Base-by-base conservation (phyloP, 106 monocot species). In the Dioscorea dumetorum region DNA sequence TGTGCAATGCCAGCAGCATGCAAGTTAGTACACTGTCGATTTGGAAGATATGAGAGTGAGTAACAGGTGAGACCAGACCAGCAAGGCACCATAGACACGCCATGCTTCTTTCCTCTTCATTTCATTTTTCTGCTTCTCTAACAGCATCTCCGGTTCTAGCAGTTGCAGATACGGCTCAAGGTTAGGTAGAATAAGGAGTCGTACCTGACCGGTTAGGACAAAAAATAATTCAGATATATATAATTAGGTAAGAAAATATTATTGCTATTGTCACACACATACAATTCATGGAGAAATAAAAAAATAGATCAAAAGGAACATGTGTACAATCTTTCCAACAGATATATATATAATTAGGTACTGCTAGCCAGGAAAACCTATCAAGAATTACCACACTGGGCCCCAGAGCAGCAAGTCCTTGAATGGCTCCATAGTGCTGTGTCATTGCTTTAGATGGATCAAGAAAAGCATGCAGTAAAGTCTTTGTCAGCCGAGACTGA, bases 111-210 rank as follows among this genome's bases (percentile, higher is more conserved):
- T 92, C 64, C 93, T 84, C 70, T 99, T 99, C 74, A 89, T 81
- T 74, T 99, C 99, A 76, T 99, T 99, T 64, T 90, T 99, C 79
- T 99, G 99, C 69, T 82, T 99, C 58, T 99, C 90, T 14, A 99
- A 74, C 49, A 81, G 76, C 89, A 99, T 85, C 76, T 99, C 99
- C 48, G 99, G 99, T 67, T 90, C 93, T 66, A 99, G 70, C 21
- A 99, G 93, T 77, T 85, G 87, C 67, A 99, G 65, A 67, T 99
- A 99, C 31, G 99, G 70, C 76, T 93, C 90, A 60, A 99, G 77
- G 67, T 99, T 93, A 19, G 99, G 99, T 17, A 99, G 77, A 74
- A 99, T 73, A 8, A 99, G 77, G 87, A 93, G 84, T 52, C 93
- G 81, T 3, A 99, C 93, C 99, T 99, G 67, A 18, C 15, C 72